Percentiles rank a stretch among this genome's conserved stretches.
Conservation (phyloP, 129 eudicot genomes). For the Gnaphalium uliginosum region DNA sequence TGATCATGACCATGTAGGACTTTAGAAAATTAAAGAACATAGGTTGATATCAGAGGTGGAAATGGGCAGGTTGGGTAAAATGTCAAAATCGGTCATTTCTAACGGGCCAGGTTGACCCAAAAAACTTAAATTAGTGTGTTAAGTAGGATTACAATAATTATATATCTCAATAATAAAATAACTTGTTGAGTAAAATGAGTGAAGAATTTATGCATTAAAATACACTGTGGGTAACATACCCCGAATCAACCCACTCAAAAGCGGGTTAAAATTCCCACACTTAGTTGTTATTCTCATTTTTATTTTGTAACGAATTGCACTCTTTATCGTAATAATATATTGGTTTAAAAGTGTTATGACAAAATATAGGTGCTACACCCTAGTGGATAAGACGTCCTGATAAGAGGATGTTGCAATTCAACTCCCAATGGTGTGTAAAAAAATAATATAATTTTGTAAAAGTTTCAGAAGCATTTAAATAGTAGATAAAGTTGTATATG, state of each 20-base stretch:
- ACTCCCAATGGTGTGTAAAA: neutral
- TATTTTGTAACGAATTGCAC: neutral
- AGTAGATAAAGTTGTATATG: neutral
- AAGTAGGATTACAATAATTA: neutral
- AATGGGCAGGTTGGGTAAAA: neutral
- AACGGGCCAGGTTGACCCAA: neutral
- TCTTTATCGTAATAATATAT: neutral
- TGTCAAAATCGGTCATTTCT: neutral
- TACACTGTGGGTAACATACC: neutral
- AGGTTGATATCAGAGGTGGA: neutral
- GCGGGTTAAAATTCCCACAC: neutral
- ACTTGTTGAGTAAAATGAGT: neutral
- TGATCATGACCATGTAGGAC: constrained; percentile 10
- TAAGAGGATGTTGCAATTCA: neutral
- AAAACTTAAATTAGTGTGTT: neutral
- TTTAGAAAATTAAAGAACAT: constrained; percentile 4
- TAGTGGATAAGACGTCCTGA: neutral
- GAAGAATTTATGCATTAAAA: neutral
- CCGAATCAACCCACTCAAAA: too few relatives aligned
- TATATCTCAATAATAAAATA: too few relatives aligned
- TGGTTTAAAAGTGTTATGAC: neutral
- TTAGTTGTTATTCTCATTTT: neutral
- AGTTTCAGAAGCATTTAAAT: neutral
- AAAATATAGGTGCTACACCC: neutral
- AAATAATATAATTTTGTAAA: neutral